Evolutionary conservation across 2,329 filamentous ascomycete genomes (phyloP), one percentile per base, ranked within the genome.

Genomic region (Saccharata proteae): DNA sequence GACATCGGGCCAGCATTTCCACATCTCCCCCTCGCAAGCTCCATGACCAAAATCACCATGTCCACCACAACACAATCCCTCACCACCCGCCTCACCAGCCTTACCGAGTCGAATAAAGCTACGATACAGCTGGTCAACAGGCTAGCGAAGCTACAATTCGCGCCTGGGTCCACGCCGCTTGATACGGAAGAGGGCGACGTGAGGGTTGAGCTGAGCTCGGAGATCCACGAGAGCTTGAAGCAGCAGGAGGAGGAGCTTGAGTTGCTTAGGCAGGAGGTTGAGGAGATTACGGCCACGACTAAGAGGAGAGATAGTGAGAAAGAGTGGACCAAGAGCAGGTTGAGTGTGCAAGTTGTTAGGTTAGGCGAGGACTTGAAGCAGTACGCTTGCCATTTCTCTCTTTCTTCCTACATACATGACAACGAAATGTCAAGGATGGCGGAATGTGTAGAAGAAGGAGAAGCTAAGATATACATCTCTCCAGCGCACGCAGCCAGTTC

Each of bases 201-300:
- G 5, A 73, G 78, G 34, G 54, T 77, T 13, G 85, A 93, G 57
- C 69, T 94, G 19, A 73, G 74, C 41, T 66, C 72, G 14, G 85
- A 94, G 52, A 93, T 94, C 40, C 76, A 79, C 42, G 75, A 82
- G 46, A 70, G 71, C 12, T 58, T 94, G 38, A 78, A 82, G 43
- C 77, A 81, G 35, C 72, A 80, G 29, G 77, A 92, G 45, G 83
- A 92, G 40, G 83, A 93, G 37, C 70, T 90, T 41, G 86, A 93
- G 53, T 57, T 90, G 12, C 51, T 94, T 19, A 65, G 65, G 28
- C 83, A 90, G 49, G 85, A 93, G 46, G 67, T 83, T 16, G 71
- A 80, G 38, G 83, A 83, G 44, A 57, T 85, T 16, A 64, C 70
- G 20, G 53, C 64, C 3, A 49, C 53, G 35, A 52, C 51, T 31